Conservation (phyloP, 495 filamentous ascomycete species). For the Thermochaetoides thermophila region DNA sequence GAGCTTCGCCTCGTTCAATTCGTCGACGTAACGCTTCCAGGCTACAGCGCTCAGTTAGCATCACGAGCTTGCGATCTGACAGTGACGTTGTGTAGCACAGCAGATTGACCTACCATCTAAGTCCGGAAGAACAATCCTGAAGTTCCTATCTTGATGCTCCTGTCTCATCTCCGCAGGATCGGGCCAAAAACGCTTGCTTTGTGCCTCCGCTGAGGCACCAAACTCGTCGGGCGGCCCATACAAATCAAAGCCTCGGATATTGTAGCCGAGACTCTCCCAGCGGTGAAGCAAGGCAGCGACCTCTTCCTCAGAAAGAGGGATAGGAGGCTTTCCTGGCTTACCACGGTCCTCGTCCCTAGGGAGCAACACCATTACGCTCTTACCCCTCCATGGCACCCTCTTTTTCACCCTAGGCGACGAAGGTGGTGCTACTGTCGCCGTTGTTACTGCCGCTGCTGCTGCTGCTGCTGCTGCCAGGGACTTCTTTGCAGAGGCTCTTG, state of each 20-base stretch:
- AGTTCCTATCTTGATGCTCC: constrained; percentile 37
- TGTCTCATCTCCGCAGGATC: constrained; percentile 41
- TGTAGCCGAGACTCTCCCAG: constrained; percentile 66
- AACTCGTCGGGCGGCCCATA: constrained; percentile 23
- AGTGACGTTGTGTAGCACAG: too few relatives aligned
- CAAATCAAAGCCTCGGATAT: constrained; percentile 57
- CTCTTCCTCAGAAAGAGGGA: constrained; percentile 46
- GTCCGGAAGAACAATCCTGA: constrained; percentile 63
- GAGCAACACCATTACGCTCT: constrained; percentile 55
- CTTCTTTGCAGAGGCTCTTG: constrained; percentile 14
- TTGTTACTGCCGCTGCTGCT: too few relatives aligned
- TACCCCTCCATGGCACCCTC: constrained; percentile 53
- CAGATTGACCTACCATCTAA: constrained; percentile 37
- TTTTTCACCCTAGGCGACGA: constrained; percentile 38
- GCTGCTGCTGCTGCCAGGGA: constrained; percentile 8
- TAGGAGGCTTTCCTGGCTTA: constrained; percentile 38
- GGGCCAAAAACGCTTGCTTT: constrained; percentile 64
- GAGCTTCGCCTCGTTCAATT: constrained; percentile 76
- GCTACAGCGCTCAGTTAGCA: constrained; percentile 24
- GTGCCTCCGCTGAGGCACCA: constrained; percentile 25
- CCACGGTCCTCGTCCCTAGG: constrained; percentile 54
- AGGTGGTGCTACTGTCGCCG: too few relatives aligned
- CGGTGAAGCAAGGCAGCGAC: constrained; percentile 48
- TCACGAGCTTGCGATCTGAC: neutral
- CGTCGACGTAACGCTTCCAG: constrained; percentile 73